Base-by-base conservation (phyloP, 1,139 yeast genomes). In the Lodderomyces pseudojiufengensis region DNA sequence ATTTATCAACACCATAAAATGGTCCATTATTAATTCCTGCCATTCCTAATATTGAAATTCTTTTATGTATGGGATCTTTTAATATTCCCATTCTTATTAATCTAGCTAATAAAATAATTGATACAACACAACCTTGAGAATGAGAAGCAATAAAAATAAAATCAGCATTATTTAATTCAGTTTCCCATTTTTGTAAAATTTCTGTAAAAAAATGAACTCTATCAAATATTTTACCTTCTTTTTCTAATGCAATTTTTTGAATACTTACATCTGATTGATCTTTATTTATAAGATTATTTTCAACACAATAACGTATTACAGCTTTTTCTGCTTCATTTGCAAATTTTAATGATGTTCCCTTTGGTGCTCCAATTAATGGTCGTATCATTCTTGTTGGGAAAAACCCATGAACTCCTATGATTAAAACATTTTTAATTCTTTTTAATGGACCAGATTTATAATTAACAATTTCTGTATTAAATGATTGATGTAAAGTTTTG, bases 21-120 rank as follows among this genome's bases (percentile, higher is more conserved):
- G 97, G 98, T 0, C 98, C 98, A 51, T 86, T 78, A 48, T 88
- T 87, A 20, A 88, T 78, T 1, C 97, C 97, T 0, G 97, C 97
- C 97, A 92, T 92, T 2, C 92, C 94, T 34, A 92, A 62, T 16
- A 92, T 65, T 0, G 94, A 88, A 14, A 88, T 70, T 29, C 76
- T 63, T 48, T 81, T 80, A 24, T 57, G 57, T 13, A 60, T 59
- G 1, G 70, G 63, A 37, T 63, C 60, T 47, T 65, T 67, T 13
- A 87, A 73, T 18, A 84, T 70, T 0, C 92, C 95, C 45, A 78
- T 71, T 43, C 76, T 80, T 7, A 92, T 74, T 31, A 92, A 65
- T 46, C 76, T 72, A 0, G 95, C 85, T 24, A 88, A 61, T 22
- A 92, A 57, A 32, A 87, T 82, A 1, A 87, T 79, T 1, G 95